Base-by-base conservation (phyloP, 768 basidiomycete genomes). In the Pleurotus platypus region DNA sequence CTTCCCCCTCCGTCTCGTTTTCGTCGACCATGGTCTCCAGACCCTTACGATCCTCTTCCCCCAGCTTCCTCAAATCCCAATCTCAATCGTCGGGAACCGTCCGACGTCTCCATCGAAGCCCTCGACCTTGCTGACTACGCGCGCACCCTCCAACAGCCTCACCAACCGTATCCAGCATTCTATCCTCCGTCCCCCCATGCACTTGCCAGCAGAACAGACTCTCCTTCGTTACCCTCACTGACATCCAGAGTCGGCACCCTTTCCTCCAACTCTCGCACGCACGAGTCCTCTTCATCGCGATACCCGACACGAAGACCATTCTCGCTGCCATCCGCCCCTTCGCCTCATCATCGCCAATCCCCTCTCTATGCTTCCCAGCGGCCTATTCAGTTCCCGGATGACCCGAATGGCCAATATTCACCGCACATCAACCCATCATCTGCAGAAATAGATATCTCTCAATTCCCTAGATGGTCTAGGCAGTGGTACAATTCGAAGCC, bases 71-170 rank as follows among this genome's bases (percentile, higher is more conserved):
- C 2, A 64, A 62, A 39, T 56, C 57, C 20, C 60, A 58, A 9
- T 68, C 65, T 47, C 69, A 67, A 38, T 51, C 71, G 72, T 26
- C 69, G 80, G 58, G 82, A 86, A 58, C 71, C 78, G 3, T 85
- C 86, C 5, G 87, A 88, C 57, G 78, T 76, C 24, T 87, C 85
- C 55, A 78, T 88, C 1, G 86, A 89, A 65, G 86, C 86, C 2
- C 77, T 88, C 55, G 87, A 90, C 69, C 75, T 90, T 20, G 86
- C 86, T 30, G 87, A 88, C 67, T 90, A 88, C 69, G 76, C 85
- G 5, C 71, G 67, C 58, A 82, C 81, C 16, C 73, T 86, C 20
- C 70, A 74, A 20, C 63, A 67, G 15, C 62, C 64, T 39, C 48
- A 59, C 6, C 68, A 50, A 58, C 67, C 53, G 60, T 64, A 61